Evolutionary conservation across 2,329 filamentous ascomycete species (phyloP).

Genomic region (Aspergillus novofumigatus): DNA sequence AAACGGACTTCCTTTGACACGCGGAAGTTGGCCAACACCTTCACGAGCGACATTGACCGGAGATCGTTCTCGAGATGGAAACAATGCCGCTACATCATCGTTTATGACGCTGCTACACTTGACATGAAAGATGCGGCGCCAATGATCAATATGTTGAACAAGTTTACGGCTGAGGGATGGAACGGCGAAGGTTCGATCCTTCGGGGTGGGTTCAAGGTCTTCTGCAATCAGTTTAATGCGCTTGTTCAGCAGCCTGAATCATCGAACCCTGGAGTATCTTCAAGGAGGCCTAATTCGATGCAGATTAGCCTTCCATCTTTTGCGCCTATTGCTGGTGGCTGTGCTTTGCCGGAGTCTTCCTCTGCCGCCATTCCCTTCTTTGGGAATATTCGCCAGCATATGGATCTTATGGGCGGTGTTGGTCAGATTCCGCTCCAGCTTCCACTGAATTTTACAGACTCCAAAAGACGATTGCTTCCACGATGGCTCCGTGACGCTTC

Average conservation of each 20-base stretch:
- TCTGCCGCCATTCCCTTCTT: slow-evolving; percentile 84
- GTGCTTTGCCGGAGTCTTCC: slow-evolving; percentile 65
- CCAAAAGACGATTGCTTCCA: slow-evolving; percentile 57
- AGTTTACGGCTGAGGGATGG: slow-evolving; percentile 84
- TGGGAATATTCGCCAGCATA: slow-evolving; percentile 91
- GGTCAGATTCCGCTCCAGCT: slow-evolving; percentile 67
- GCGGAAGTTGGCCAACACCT: slow-evolving; percentile 80
- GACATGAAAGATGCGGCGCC: slow-evolving; percentile 76
- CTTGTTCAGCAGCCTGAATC: slow-evolving; percentile 26
- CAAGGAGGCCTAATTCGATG: slow-evolving; percentile 50
- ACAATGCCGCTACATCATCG: slow-evolving; percentile 69
- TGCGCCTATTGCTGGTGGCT: slow-evolving; percentile 82
- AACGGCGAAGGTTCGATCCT: slow-evolving; percentile 69
- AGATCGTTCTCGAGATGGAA: slow-evolving; percentile 73
- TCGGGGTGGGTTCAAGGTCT: slow-evolving; percentile 74
- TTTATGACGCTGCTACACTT: slow-evolving; percentile 76
- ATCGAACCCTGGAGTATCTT: slow-evolving; percentile 29
- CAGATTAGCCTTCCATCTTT: slow-evolving; percentile 52
- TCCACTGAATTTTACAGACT: slow-evolving; percentile 49
- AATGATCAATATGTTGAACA: slow-evolving; percentile 84
- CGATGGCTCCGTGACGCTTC: slow-evolving; percentile 71
- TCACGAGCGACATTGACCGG: slow-evolving; percentile 67
- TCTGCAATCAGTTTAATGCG: slow-evolving; percentile 63
- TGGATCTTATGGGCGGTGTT: slow-evolving; percentile 89
- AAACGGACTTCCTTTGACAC: slow-evolving; percentile 89